Evolutionary conservation across 2,329 filamentous ascomycete species (phyloP), one percentile per base, ranked within the genome.

Genomic region (Alternaria ventricosa): DNA sequence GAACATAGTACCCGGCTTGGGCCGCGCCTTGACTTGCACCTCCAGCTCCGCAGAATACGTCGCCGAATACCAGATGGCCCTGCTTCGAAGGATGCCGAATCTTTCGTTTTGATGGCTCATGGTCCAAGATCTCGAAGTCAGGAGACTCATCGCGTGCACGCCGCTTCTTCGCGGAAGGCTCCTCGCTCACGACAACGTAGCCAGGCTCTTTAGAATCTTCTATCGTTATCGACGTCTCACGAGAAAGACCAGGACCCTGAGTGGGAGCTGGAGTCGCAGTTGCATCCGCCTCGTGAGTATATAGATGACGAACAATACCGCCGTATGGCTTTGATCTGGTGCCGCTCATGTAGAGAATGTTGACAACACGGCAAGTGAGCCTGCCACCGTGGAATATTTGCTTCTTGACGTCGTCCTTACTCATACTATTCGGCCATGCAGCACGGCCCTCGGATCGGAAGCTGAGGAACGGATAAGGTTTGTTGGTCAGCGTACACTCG

Each of bases 1-100:
- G 2, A 0, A 74, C 49, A 1, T 23, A 2, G 8, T 69, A 53
- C 0, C 67, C 71, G 0, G 73, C 73, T 27, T 70, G 61, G 1
- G 20, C n/a, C 5, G 73, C 74, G 15, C 73, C 74, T 44, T 61
- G 36, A 6, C 70, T 72, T 0, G 67, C 65, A 23, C 73, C 73
- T 18, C 74, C 74, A n/a, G 53, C 59, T 3, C 74, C 72, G 27
- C 71, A 74, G 41, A 70, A 76, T 0, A 23, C 33, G 18, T 76
- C 74, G 0, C 58, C 70, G 20, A 71, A 68, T 0, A 55, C 65
- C 6, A 70, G 65, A 5, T 13, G 45, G 12, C 13, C 41, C 10
- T 23, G 20, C 4, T 22, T 55, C 22, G 33, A 54, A 1, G 12
- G 43, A 1, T 36, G 36, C 6, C 11, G 3, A 41, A 3, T 20